These are phyloP conservation scores for Boletus rubroflammeus DNA, from an alignment of 768 basidiomycete species.

Conservation along the genomic window DNA sequence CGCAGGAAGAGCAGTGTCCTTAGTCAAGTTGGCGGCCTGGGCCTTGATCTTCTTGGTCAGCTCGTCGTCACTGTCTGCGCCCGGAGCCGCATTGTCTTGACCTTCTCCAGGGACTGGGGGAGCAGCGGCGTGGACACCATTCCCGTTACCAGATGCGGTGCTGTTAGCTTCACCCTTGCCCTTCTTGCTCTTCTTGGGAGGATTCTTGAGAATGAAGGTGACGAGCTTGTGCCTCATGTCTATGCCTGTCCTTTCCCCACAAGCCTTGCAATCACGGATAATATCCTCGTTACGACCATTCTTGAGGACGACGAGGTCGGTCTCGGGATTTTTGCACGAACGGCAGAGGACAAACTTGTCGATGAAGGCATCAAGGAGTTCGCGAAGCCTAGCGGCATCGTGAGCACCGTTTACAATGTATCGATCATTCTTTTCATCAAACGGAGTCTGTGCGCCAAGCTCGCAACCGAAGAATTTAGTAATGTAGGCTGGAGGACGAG, in stretches of 20 bases:
- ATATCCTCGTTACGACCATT: slow-evolving; percentile 77
- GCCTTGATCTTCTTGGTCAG: slow-evolving; percentile 89
- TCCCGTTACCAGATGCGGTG: slow-evolving; percentile 46
- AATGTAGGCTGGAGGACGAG: slow-evolving; percentile 91
- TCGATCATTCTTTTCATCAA: slow-evolving; percentile 94
- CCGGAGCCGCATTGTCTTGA: slow-evolving; percentile 40
- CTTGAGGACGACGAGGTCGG: slow-evolving; percentile 89
- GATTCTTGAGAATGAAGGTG: slow-evolving; percentile 97
- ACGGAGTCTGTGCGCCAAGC: slow-evolving; percentile 94
- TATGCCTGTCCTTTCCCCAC: slow-evolving; percentile 85
- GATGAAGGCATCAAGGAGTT: slow-evolving; percentile 95
- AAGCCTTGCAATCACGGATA: slow-evolving; percentile 96
- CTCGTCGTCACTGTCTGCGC: slow-evolving; percentile 81
- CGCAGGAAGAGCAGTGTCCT: slow-evolving; percentile 54
- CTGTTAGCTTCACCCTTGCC: slow-evolving; percentile 55
- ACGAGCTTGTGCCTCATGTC: slow-evolving; percentile 97
- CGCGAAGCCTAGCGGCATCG: slow-evolving; percentile 84
- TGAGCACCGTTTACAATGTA: slow-evolving; percentile 99
- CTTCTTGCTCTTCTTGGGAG: slow-evolving; percentile 73
- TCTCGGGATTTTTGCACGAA: slow-evolving; percentile 99
- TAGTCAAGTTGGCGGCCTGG: slow-evolving; percentile 74
- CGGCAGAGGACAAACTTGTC: slow-evolving; percentile 98
- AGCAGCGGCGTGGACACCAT: slow-evolving; percentile 38
- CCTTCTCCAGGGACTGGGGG: slow-evolving; percentile 39
- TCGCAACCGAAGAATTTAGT: slow-evolving; percentile 99